A percentile compares a stretch with the other conserved stretches of the same genome.
Evolutionary conservation across 331 rosid species (phyloP).

Genomic region (Quercus tomentella): DNA sequence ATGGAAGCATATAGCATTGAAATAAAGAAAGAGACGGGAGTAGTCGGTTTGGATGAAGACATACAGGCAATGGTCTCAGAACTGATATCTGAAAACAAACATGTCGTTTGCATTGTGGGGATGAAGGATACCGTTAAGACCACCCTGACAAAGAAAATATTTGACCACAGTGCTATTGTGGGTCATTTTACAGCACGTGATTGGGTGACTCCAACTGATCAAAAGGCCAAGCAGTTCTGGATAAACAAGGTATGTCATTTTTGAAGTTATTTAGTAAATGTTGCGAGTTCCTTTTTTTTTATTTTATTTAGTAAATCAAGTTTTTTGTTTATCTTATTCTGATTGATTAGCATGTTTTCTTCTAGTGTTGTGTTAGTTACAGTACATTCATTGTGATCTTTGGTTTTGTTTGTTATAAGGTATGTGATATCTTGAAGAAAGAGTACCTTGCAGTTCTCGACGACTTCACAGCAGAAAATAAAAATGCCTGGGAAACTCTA

Average conservation of each 20-base stretch:
- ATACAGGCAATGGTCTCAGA: not conserved
- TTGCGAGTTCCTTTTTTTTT: too few relatives aligned
- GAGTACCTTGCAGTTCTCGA: not conserved
- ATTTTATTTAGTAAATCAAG: too few relatives aligned
- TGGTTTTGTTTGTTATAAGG: too few relatives aligned
- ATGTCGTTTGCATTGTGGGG: too few relatives aligned
- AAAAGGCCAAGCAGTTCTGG: too few relatives aligned
- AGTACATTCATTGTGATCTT: too few relatives aligned
- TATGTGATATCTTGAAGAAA: not conserved
- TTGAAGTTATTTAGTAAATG: too few relatives aligned
- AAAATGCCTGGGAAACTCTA: not conserved
- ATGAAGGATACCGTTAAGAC: conserved; percentile 7
- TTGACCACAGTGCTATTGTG: not conserved
- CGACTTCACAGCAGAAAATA: not conserved
- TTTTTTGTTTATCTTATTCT: too few relatives aligned
- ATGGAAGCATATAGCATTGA: not conserved
- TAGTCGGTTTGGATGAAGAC: conserved; percentile 19
- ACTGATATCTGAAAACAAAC: not conserved
- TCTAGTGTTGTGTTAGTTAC: too few relatives aligned
- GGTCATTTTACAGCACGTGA: not conserved
- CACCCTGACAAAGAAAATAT: conserved; percentile 13
- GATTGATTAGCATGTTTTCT: too few relatives aligned
- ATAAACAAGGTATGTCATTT: too few relatives aligned
- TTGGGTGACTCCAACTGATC: not conserved
- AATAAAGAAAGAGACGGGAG: not conserved